Conservation (phyloP, 371 early-diverging fungal species). For the Antonospora locustae region DNA sequence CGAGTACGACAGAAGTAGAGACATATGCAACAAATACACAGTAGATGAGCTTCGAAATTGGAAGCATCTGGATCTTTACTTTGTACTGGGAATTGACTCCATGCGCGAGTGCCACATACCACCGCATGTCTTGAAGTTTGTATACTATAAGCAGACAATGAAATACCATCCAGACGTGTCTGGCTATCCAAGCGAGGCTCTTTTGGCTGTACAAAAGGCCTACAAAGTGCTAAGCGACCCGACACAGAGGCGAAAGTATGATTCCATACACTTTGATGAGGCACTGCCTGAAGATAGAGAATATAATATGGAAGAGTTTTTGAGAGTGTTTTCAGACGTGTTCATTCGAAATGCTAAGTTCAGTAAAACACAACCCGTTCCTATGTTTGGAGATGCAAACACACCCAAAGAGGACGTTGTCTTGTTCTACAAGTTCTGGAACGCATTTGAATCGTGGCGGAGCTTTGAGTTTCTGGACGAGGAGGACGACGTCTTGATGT, state of each 20-base stretch:
- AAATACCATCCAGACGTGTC: slow-evolving; percentile 48
- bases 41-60: slow-evolving; percentile 39
- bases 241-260: slow-evolving; percentile 76
- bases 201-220: slow-evolving; percentile 56
- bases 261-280: slow-evolving; percentile 73
- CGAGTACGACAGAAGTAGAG: slow-evolving; percentile 21
- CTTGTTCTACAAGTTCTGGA: slow-evolving; percentile 83
- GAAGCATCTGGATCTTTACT: slow-evolving; percentile 50
- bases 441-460: slow-evolving; percentile 82
- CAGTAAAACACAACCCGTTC: slow-evolving; percentile 69
- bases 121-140: slow-evolving; percentile 22
- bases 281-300: slow-evolving; percentile 55
- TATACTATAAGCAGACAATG: slow-evolving; percentile 27
- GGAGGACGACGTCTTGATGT: slow-evolving; percentile 62
- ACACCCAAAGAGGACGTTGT: slow-evolving; percentile 68
- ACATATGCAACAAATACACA: slow-evolving; percentile 45
- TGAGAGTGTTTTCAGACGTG: slow-evolving; percentile 65
- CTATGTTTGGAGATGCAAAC: slow-evolving; percentile 63
- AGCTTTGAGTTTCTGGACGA: slow-evolving; percentile 87
- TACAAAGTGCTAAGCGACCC: slow-evolving; percentile 77
- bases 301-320: slow-evolving; percentile 71
- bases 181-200: slow-evolving; percentile 34
- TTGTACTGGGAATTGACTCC: slow-evolving; percentile 40
- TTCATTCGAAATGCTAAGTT: slow-evolving; percentile 69
- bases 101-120: slow-evolving; percentile 30